These are phyloP conservation scores for Phytophthora idaei DNA, from an alignment of 352 stramenopile genomes.

Conservation along the genomic window DNA sequence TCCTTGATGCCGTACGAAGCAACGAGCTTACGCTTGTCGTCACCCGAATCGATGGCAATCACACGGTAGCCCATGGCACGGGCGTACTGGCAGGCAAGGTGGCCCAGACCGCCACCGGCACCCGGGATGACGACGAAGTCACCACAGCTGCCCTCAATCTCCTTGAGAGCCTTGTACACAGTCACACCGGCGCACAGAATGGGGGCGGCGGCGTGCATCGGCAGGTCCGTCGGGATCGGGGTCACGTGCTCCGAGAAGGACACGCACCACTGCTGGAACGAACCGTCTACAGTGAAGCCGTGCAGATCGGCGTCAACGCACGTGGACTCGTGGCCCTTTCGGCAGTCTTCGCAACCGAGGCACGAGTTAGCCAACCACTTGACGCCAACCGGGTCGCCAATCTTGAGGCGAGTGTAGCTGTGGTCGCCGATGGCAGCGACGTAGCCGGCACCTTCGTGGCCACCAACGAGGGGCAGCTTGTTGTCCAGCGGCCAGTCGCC, in stretches of 20 bases:
- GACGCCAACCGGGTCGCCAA: conserved; percentile 53
- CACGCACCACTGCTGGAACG: conserved; percentile 64
- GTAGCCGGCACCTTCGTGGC: conserved; percentile 59
- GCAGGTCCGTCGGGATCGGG: conserved; percentile 62
- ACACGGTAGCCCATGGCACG: conserved; percentile 69
- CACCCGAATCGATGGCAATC: conserved; percentile 68
- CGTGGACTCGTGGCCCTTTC: conserved; percentile 51
- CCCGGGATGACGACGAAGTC: conserved; percentile 64
- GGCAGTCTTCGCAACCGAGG: conserved; percentile 52
- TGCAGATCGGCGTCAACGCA: conserved; percentile 41
- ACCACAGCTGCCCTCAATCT: conserved; percentile 48
- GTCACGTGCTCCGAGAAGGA: conserved; percentile 76
- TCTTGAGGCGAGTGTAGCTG: conserved; percentile 43
- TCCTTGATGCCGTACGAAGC: conserved; percentile 62
- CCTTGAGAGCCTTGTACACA: conserved; percentile 77
- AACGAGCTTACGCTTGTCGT: conserved; percentile 64
- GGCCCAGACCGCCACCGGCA: conserved; percentile 72
- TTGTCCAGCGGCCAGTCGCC: conserved; percentile 45
- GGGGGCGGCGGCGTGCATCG: conserved; percentile 49
- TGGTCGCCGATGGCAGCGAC: conserved; percentile 49
- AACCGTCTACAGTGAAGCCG: conserved; percentile 42
- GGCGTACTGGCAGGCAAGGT: conserved; percentile 80
- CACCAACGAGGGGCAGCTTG: conserved; percentile 52
- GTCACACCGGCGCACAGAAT: conserved; percentile 90
- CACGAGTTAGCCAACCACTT: conserved; percentile 57